Percentiles rank a stretch among this genome's conserved stretches.
Conservation (phyloP, 352 stramenopile genomes). For the Pilasporangium apinafurcum region DNA sequence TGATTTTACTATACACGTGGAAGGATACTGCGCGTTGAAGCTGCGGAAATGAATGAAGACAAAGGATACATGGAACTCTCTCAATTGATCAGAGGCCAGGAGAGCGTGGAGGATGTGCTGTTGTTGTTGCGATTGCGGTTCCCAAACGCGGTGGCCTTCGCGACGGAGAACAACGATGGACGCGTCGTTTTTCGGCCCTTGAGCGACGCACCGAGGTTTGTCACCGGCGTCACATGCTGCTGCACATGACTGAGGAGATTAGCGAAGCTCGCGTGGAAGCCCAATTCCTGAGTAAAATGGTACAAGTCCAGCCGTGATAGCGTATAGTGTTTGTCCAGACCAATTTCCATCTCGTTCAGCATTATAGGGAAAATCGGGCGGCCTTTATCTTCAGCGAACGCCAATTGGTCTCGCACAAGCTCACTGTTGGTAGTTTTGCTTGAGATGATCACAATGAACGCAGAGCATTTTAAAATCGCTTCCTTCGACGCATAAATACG, state of each 20-base stretch:
- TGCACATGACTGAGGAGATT: slow-evolving; percentile 37
- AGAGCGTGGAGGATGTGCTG: too few relatives aligned
- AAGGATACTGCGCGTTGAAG: too few relatives aligned
- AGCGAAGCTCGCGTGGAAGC: slow-evolving; percentile 71
- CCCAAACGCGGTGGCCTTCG: too few relatives aligned
- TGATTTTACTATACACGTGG: too few relatives aligned
- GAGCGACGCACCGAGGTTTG: too few relatives aligned
- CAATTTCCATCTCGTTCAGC: slow-evolving; percentile 70
- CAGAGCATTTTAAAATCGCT: slow-evolving; percentile 69
- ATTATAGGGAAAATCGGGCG: slow-evolving; percentile 66
- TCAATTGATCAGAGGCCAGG: too few relatives aligned
- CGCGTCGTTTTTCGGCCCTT: too few relatives aligned
- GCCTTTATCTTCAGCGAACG: slow-evolving; percentile 77
- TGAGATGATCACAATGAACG: slow-evolving; percentile 70
- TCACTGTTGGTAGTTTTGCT: slow-evolving; percentile 55
- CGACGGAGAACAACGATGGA: too few relatives aligned
- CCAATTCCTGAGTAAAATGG: slow-evolving; percentile 74
- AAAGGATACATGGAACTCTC: too few relatives aligned
- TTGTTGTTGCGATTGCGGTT: too few relatives aligned
- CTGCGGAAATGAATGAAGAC: too few relatives aligned
- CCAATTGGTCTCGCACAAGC: slow-evolving; percentile 75
- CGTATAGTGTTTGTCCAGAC: slow-evolving; percentile 72
- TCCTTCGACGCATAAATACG: slow-evolving; percentile 69
- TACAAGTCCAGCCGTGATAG: slow-evolving; percentile 64
- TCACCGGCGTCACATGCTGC: too few relatives aligned